These are phyloP conservation scores for Neocucurbitaria cava DNA, from an alignment of 2,329 filamentous ascomycete genomes.

Conservation along the genomic window DNA sequence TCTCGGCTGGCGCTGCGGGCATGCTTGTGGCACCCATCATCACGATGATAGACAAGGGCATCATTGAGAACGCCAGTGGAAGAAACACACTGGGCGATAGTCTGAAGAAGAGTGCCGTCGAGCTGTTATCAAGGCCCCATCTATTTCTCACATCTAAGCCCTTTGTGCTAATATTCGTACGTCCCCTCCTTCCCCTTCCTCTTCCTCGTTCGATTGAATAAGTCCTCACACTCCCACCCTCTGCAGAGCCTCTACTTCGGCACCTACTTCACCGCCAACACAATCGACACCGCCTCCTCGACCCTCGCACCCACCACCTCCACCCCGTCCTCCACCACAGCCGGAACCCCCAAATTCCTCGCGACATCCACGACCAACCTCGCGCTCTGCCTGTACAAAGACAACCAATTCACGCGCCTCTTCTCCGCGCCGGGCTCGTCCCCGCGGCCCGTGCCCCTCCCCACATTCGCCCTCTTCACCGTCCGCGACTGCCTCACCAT, in stretches of 20 bases:
- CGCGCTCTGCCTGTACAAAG: slow-evolving; percentile 86
- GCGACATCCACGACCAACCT: slow-evolving; percentile 85
- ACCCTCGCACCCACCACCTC: slow-evolving; percentile 65
- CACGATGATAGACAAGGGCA: slow-evolving; percentile 81
- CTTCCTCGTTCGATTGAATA: no score
- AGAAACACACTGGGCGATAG: slow-evolving; percentile 66
- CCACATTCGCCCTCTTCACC: slow-evolving; percentile 80
- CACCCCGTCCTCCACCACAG: slow-evolving; percentile 72
- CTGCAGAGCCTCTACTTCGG: slow-evolving; percentile 75
- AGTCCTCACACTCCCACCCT: no score
- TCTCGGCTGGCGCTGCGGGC: slow-evolving; percentile 74
- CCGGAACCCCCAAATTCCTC: slow-evolving; percentile 80
- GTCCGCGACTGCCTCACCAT: slow-evolving; percentile 86
- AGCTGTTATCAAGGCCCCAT: slow-evolving; percentile 67
- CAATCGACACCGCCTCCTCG: slow-evolving; percentile 79
- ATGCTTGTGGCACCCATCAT: slow-evolving; percentile 82
- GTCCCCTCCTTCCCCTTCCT: no score
- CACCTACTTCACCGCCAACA: slow-evolving; percentile 89
- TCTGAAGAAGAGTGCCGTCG: slow-evolving; percentile 63
- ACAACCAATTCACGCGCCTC: slow-evolving; percentile 81
- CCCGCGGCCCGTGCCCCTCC: slow-evolving; percentile 64
- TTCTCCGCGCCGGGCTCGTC: slow-evolving; percentile 67
- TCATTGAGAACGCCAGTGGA: slow-evolving; percentile 83
- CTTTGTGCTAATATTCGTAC: slow-evolving; percentile 67
- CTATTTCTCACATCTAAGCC: slow-evolving; percentile 69